Percentiles rank a stretch among this genome's conserved stretches.
phyloP scores from a whole-genome alignment of 352 stramenopile genomes.

The Blastocystis sp. region DNA sequence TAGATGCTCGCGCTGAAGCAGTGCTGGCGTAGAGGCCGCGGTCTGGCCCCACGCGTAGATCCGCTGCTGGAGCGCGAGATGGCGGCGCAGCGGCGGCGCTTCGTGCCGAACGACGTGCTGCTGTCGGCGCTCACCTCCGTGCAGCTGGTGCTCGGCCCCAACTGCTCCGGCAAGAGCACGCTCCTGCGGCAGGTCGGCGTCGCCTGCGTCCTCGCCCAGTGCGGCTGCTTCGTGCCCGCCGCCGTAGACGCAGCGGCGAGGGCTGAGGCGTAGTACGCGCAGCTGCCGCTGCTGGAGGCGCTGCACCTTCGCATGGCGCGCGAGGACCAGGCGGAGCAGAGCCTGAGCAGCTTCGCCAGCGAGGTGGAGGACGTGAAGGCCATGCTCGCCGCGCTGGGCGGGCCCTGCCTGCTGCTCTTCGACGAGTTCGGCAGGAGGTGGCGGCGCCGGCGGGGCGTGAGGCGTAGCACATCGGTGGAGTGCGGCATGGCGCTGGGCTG shows the following conservation, averaged over 20 bases:
- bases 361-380: conserved; percentile 1
- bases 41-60: not conserved
- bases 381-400: not conserved
- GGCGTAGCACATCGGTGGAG: conserved; percentile 25
- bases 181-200: conserved; percentile 86
- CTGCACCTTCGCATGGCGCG: conserved; percentile 79
- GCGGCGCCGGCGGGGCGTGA: not conserved
- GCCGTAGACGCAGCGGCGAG: conserved; percentile 68
- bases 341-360: conserved; percentile 9
- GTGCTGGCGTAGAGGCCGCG: not conserved
- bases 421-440: conserved; percentile 52
- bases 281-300: conserved; percentile 83
- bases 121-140: not conserved
- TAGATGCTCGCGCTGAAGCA: conserved; percentile 50
- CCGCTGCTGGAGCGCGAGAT: not conserved
- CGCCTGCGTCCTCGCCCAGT: conserved; percentile 86
- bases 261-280: not conserved
- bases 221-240: conserved; percentile 85
- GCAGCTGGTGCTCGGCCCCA: conserved; percentile 70
- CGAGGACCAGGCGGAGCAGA: conserved; percentile 5
- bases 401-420: not conserved
- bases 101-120: conserved; percentile 33
- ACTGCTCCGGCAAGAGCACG: conserved; percentile 81
- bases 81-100: not conserved
- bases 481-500: conserved; percentile 13